Evolutionary conservation across 208 protist species (phyloP), one percentile per base, ranked within the genome.

Genomic region (Blastocrithidia nonstop): DNA sequence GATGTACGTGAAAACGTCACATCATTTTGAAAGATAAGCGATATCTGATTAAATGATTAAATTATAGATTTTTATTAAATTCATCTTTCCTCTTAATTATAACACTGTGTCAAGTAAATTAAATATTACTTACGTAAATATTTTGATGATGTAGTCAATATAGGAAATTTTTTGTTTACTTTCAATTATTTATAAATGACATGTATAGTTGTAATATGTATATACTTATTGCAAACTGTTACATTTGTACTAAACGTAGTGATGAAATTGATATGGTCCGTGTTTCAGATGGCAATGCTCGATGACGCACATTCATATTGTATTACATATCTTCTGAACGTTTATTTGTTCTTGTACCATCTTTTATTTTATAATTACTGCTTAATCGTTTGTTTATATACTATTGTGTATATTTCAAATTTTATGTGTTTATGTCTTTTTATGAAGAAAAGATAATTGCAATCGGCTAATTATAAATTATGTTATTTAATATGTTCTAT

Each of bases 301-400:
- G 45, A 63, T 71, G 71, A 79, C 61, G 71, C 56, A 79, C 61
- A 66, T n/a, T n/a, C n/a, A n/a, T n/a, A n/a, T n/a, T n/a, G n/a
- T n/a, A n/a, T n/a, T n/a, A n/a, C n/a, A n/a, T n/a, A n/a, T n/a
- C n/a, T n/a, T n/a, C n/a, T n/a, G n/a, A n/a, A n/a, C n/a, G n/a
- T n/a, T n/a, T n/a, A n/a, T n/a, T n/a, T n/a, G n/a, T n/a, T n/a
- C n/a, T n/a, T n/a, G n/a, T n/a, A n/a, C n/a, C n/a, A n/a, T n/a
- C n/a, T n/a, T n/a, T 35, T 35, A 16, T n/a, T 11, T 41, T 41
- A 27, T 13, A 27, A 41, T 11, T 41, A 7, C 2, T 1, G 26
- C 26, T 13, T 27, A 27, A 13, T 41, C 26, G 7, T 8, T 1
- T 13, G 2, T 41, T 41, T n/a, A 35, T 35, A 35, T n/a, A 39